phyloP scores from a whole-genome alignment of 2,329 filamentous ascomycete genomes.

The Penicillium janthinellum region DNA sequence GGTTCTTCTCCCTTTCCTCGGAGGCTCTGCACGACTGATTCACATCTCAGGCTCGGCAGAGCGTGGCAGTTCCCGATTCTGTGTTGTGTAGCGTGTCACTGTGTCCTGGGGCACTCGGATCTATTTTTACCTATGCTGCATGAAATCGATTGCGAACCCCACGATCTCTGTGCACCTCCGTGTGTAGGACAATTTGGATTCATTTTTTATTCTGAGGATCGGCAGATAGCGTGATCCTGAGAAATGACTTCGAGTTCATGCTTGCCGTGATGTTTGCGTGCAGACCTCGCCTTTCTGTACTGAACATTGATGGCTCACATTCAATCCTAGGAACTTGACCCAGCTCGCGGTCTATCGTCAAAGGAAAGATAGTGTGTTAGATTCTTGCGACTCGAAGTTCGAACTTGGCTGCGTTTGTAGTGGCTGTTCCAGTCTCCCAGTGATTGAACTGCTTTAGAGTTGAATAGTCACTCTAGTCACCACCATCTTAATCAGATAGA shows the following conservation, averaged over 20 bases:
- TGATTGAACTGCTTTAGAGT: not conserved
- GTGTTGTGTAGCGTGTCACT: not conserved
- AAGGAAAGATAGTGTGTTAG: not conserved
- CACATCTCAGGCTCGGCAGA: not conserved
- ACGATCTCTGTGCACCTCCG: too few species aligned
- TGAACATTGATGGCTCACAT: too few species aligned
- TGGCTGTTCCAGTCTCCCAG: not conserved
- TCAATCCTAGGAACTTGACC: not conserved
- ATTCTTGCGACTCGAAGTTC: not conserved
- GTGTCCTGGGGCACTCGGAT: not conserved
- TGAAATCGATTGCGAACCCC: not conserved
- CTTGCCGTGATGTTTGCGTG: not conserved
- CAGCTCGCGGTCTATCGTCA: not conserved
- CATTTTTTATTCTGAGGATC: not conserved
- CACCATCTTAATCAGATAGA: too few species aligned
- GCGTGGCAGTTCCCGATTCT: not conserved
- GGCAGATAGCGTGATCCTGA: not conserved
- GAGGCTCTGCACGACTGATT: not conserved
- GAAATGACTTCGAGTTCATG: not conserved
- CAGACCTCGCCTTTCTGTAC: not conserved
- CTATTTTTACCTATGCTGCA: not conserved
- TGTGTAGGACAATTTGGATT: not conserved
- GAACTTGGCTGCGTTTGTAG: not conserved
- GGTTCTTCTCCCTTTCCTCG: not conserved
- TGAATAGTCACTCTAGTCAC: not conserved